These are phyloP conservation scores for Calonectria leucothoes DNA, from an alignment of 2,329 filamentous ascomycete species.

Conservation along the genomic window DNA sequence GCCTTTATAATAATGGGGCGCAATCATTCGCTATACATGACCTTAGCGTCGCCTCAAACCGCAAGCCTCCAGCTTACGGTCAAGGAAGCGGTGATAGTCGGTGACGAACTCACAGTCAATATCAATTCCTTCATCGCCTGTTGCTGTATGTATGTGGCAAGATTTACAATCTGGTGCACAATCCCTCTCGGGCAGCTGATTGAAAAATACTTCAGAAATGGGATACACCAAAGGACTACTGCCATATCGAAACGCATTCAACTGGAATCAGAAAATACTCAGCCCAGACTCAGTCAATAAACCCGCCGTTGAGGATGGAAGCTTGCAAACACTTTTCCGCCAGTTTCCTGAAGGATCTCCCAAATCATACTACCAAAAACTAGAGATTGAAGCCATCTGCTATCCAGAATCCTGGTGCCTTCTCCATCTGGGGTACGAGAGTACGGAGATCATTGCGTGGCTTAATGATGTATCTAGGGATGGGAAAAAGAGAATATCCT, in stretches of 20 bases:
- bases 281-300: neutral
- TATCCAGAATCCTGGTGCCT: neutral
- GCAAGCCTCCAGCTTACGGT: neutral
- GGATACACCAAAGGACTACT: neutral
- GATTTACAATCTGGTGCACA: neutral
- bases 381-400: neutral
- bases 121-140: neutral
- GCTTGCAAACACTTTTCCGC: neutral
- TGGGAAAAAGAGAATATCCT: no score
- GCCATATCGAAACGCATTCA: neutral
- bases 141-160: neutral
- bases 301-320: neutral
- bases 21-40: neutral
- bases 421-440: neutral
- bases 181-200: neutral
- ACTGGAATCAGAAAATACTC: neutral
- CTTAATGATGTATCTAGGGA: neutral
- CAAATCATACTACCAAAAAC: neutral
- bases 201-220: neutral
- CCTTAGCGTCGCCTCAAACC: neutral
- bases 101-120: neutral
- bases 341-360: neutral
- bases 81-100: neutral
- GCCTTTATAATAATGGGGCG: neutral
- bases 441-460: neutral